Evolutionary conservation across 2,329 filamentous ascomycete species (phyloP).

Genomic region (Pseudogymnoascus sp.): DNA sequence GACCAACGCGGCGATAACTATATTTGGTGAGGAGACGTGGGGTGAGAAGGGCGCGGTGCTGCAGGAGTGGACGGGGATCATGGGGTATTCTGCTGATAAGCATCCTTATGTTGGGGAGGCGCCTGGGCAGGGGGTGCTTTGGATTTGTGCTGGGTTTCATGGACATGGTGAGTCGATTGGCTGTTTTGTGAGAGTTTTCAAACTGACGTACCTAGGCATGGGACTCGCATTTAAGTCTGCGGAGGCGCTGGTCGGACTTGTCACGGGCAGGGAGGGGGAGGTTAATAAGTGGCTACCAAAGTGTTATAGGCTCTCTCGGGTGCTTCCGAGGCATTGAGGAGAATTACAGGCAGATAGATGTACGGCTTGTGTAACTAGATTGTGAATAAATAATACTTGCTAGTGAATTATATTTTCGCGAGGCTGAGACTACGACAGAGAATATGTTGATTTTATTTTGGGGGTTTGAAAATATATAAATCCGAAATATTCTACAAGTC

Average conservation of each 20-base stretch:
- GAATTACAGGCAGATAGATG: background rate
- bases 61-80: slow-evolving; percentile 48
- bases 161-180: slow-evolving; percentile 20
- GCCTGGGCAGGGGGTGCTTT: slow-evolving; percentile 31
- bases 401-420: background rate
- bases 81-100: slow-evolving; percentile 48
- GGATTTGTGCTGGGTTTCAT: slow-evolving; percentile 22
- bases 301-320: slow-evolving; percentile 12
- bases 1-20: slow-evolving; percentile 31
- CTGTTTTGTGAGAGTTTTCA: background rate
- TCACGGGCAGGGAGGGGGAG: slow-evolving; percentile 14
- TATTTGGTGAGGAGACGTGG: slow-evolving; percentile 35
- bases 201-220: slow-evolving; percentile 13
- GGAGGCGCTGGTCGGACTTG: slow-evolving; percentile 18
- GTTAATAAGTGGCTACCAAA: slow-evolving; percentile 20
- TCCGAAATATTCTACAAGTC: background rate
- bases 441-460: background rate
- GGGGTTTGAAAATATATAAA: background rate
- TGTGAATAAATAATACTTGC: background rate
- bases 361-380: background rate
- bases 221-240: slow-evolving; percentile 21
- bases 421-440: background rate
- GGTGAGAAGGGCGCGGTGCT: slow-evolving; percentile 40
- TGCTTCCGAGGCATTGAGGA: background rate
- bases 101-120: slow-evolving; percentile 46